Conservation (phyloP, 768 basidiomycete genomes). For the Coprinellus micaceus region DNA sequence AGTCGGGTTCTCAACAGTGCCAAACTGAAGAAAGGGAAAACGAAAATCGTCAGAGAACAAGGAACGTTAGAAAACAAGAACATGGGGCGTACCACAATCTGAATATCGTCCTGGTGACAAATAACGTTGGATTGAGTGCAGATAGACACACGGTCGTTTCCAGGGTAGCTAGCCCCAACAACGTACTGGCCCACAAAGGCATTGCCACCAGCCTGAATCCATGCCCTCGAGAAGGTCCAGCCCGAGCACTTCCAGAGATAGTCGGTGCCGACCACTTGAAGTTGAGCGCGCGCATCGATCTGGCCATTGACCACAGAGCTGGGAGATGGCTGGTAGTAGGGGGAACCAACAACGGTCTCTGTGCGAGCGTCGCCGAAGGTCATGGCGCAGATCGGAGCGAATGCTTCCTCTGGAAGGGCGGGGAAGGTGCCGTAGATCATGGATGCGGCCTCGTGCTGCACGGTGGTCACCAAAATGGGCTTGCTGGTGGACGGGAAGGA, state of each 20-base stretch:
- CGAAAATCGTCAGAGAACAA: constrained; percentile 5
- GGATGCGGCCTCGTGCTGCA: constrained; percentile 67
- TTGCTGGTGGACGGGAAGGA: constrained; percentile 61
- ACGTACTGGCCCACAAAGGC: constrained; percentile 66
- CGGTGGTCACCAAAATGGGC: constrained; percentile 68
- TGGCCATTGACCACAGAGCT: constrained; percentile 21
- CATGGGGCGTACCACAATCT: constrained; percentile 57
- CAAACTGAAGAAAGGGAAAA: constrained; percentile 33
- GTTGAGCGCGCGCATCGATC: constrained; percentile 51
- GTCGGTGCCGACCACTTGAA: constrained; percentile 63
- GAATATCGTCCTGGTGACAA: constrained; percentile 82
- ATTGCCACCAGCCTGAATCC: constrained; percentile 59
- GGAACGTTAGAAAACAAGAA: constrained; percentile 2
- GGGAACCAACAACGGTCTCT: constrained; percentile 37
- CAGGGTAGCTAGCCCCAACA: constrained; percentile 69
- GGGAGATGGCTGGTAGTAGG: constrained; percentile 41
- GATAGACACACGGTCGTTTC: constrained; percentile 51
- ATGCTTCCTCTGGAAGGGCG: constrained; percentile 36
- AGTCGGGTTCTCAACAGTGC: constrained; percentile 55
- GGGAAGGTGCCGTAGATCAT: constrained; percentile 49
- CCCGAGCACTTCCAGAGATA: constrained; percentile 65
- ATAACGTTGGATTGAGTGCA: constrained; percentile 57
- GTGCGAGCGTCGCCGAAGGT: constrained; percentile 49
- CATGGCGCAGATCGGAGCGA: constrained; percentile 33
- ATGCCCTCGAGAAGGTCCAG: constrained; percentile 69